Evolutionary conservation across 305 asterid species (phyloP), one percentile per base, ranked within the genome.

Genomic region (Fraxinus sp.): DNA sequence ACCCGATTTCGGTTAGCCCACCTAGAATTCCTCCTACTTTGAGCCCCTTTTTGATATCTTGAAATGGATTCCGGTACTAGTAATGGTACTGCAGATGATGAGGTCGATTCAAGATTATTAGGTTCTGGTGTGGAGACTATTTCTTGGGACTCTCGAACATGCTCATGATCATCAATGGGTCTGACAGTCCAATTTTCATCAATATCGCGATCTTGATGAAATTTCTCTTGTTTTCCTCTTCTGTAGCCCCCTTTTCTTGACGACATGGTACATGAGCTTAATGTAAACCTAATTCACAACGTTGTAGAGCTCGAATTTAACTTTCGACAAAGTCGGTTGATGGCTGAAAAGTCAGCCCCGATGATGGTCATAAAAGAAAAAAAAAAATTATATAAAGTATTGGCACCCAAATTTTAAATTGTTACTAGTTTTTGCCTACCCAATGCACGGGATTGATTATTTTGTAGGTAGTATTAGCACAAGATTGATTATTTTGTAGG

Each of bases 131-230:
- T 3, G 78, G 26, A n/a, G 32, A 37, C 52, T 35, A 35, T 74
- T 35, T 79, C 81, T 4, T 35, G 41, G 78, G 81, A 41, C 14
- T 26, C 62, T 28, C 30, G 84, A 57, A 33, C 16, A 43, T 32
- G 76, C 6, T 77, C 75, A 20, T 55, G 79, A 79, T 85, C 85
- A 5, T 77, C 37, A 75, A 80, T 49, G 18, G 91, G 88, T 75
- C 55, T 80, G 75, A 66, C 55, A 46, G 71, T 77, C 86, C 83
- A 84, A 49, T 68, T 80, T 72, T 86, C 87, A 72, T 81, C 80
- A 43, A 22, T 37, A 32, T 74, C 79, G 28, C 35, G 49, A 9
- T 9, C 62, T 20, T 77, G 77, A 36, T 77, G 77, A 49, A 55
- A 41, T 37, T 30, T 74, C 1, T 83, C 33, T 55, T 43, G 85